Evolutionary conservation across 2,329 filamentous ascomycete genomes (phyloP).

Genomic region (Cladosporium oxysporum): DNA sequence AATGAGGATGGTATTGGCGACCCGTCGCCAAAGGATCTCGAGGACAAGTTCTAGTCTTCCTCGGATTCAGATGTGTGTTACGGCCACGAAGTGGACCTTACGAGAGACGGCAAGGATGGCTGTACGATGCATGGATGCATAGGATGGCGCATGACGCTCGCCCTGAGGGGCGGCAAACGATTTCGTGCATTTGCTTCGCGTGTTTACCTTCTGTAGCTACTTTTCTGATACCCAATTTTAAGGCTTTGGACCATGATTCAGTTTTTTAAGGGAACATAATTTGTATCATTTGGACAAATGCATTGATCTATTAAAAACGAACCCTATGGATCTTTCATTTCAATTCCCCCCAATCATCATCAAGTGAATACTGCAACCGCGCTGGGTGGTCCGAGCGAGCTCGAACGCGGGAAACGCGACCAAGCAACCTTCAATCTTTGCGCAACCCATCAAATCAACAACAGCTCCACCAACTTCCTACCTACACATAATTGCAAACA

Average conservation of each 20-base stretch:
- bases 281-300: not conserved
- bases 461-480: constrained; percentile 7
- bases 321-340: too few relatives aligned
- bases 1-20: constrained; percentile 96
- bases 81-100: not conserved
- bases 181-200: constrained; percentile 15
- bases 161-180: not conserved
- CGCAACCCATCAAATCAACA: constrained; percentile 11
- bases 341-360: not conserved
- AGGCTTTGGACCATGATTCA: not conserved
- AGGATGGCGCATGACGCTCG: constrained; percentile 6
- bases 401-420: constrained; percentile 16
- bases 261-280: not conserved
- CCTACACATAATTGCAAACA: not conserved
- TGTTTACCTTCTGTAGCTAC: constrained; percentile 18
- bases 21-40: constrained; percentile 90
- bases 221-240: constrained; percentile 19
- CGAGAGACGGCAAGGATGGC: not conserved
- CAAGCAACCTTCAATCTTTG: constrained; percentile 15
- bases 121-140: constrained; percentile 21
- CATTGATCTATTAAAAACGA: not conserved
- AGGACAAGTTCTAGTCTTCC: constrained; percentile 62
- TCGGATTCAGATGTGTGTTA: not conserved
- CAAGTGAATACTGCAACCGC: not conserved
- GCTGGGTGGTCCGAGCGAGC: constrained; percentile 9